Base-by-base conservation (phyloP, 352 stramenopile genomes). In the Peronospora belbahrii region DNA sequence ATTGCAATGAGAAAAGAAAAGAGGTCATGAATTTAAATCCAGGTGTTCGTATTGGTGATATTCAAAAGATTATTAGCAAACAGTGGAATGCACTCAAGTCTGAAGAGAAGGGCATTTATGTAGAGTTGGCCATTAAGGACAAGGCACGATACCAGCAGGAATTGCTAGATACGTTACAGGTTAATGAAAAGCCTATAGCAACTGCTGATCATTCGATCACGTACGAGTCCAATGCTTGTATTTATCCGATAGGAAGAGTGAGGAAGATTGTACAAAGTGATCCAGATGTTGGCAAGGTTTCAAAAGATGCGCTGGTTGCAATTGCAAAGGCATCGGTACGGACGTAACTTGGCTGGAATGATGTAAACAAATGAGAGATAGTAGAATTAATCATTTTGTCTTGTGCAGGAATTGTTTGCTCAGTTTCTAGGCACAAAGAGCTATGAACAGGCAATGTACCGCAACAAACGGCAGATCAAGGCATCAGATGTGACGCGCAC, bases 201-300 rank as follows among this genome's bases (percentile, higher is more conserved):
- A n/a, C n/a, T n/a, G n/a, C n/a, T n/a, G 63, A 70, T 4, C 56
- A 69, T 0, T 65, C 65, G 14, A 40, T 44, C 9, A 51, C 37
- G 9, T 32, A 19, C 3, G 46, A 62, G 32, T 53, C 58, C 4
- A 78, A 59, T 48, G 54, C 51, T 19, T 85, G 70, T 35, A 27
- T 88, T 11, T 85, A 86, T 25, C 76, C 76, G 7, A 40, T 88
- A 17, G 67, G 69, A 52, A 37, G 94, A 17, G 89, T 97, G 49
- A 87, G 92, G 43, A 96, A 95, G 48, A 97, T 98, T 59, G 78
- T 95, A 34, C 88, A 96, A 60, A 84, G 90, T 28, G 92, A 98
- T 61, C 83, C 88, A 0, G 89, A 97, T 42, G 74, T 96, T 2
- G 72, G 77, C 27, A 94, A 92, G 19, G 61, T 98, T 15, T 96